Evolutionary conservation across 805 yeast species (phyloP), one percentile per base, ranked within the genome.

Genomic region (Cyberlindnera samutprakarnensis): DNA sequence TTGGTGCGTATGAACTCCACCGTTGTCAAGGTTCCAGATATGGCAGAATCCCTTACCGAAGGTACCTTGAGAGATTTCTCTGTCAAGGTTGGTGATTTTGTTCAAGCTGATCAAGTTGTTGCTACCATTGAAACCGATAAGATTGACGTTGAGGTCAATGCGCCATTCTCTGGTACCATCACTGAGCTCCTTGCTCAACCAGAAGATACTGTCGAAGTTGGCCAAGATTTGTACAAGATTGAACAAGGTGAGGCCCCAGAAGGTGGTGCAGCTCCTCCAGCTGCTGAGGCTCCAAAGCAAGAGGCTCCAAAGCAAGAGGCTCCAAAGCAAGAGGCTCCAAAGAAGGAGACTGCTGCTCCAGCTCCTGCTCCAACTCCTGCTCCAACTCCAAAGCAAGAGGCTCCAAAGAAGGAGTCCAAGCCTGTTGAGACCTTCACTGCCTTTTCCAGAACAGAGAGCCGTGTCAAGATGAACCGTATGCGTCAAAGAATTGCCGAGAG

Each of bases 391-490:
- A 48, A 52, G 33, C 42, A 46, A 36, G 47, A 45, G 27, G 43
- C 56, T 11, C 23, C 31, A 36, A 32, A 64, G 21, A 19, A 7
- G 27, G 25, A 67, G 16, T 46, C 62, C 26, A 65, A 69, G 25
- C 51, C 70, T 20, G 51, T 61, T 27, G 35, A 36, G n/a, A 25
- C 36, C 18, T 37, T 37, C 36, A 35, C 41, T 22, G 49, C 71
- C 22, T 85, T 84, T 55, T 71, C 92, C 37, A 83, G 98, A 69
- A 62, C 66, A 41, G 97, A 92, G 67, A 82, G 78, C 57, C 76
- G 87, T 59, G 94, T 92, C 44, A 90, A 90, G 72, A 90, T 90
- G 97, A 92, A 88, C 78, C 84, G 98, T 71, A 92, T 90, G 97
- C 82, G 98, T 68, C 65, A 85, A 66, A 85, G 98, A 73, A 92